Base-by-base conservation (phyloP, 2,329 filamentous ascomycete genomes). In the Epichloe typhina region DNA sequence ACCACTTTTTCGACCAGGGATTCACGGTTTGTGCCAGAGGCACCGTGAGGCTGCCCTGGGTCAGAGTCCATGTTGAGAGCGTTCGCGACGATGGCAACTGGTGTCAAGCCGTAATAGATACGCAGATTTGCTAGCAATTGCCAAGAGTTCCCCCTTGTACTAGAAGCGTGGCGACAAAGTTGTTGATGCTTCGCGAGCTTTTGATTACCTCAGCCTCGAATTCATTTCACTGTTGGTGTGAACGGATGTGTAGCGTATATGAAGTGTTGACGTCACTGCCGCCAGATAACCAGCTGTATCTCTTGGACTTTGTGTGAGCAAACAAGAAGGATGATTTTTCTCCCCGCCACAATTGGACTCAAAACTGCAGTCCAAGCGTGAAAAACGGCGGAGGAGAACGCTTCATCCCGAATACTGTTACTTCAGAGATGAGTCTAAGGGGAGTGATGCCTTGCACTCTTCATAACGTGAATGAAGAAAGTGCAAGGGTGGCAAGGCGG, bases 1-100 rank as follows among this genome's bases (percentile, higher is more conserved):
- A 67, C 58, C 61, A 65, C 62, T 50, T 54, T 57, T 46, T 58
- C 53, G 44, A 65, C 58, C 7, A 66, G 50, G 6, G 51, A 55
- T 21, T 59, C 57, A 38, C 61, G 62, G 15, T 51, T 57, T 23
- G 62, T 56, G 13, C 56, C 58, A 49, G 51, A 42, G 17, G 57
- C 56, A 11, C 59, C 58, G 2, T 51, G 38, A 13, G 12, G 42
- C 2, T 52, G 49, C 12, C 63, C 60, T 9, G 31, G 12, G 40
- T 59, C 59, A 13, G 57, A 52, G 26, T 55, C 57, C 65, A 67
- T 67, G 49, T 21, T 39, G 31, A 11, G 35, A 15, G n/a, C 23
- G 36, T 46, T 35, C 5, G 36, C 42, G 36, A 21, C 12, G 26
- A 36, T 36, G 4, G 19, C n/a, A 21, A 13, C 13, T 35, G n/a